Base-by-base conservation (phyloP, 495 filamentous ascomycete genomes). In the Hypoxylon crocopeplum region DNA sequence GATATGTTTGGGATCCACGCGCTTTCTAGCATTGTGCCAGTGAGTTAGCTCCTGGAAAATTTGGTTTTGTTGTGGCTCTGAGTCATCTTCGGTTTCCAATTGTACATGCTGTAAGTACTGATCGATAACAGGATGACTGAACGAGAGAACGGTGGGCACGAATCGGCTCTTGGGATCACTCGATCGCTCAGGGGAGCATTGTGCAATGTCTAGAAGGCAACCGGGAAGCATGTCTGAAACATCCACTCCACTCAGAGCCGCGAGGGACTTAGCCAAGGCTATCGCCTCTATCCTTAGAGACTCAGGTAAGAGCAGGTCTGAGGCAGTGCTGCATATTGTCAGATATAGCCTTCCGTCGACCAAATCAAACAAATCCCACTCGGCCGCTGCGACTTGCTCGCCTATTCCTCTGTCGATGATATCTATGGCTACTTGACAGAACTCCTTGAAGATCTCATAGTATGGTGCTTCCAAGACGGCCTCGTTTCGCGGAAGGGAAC, bases 291-390 rank as follows among this genome's bases (percentile, higher is more conserved):
- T 12, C 5, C 59, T 21, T 4, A 75, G 48, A 4, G 48, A 20
- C 5, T 49, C 11, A 7, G 54, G 67, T 44, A 68, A 5, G 15
- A 68, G 57, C 12, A 32, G 17, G 1, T 13, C n/a, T n/a, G 33
- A 40, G 27, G 64, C 24, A n/a, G n/a, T 25, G 10, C 15, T 27
- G 21, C 55, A 30, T 27, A 63, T 38, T 2, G 34, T 44, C 16
- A 53, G 29, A 48, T 88, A 81, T 1, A 90, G 59, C 34, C 84
- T 75, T 13, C 88, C 88, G 62, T 91, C 88, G n/a, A 90, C 48
- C 7, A 86, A 66, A 64, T 91, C 88, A 16, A 73, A 77, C 0
- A 85, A 57, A 59, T 89, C 82, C 62, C 77, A 83, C 20, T 39
- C 36, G 30, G 61, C 7, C 6, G 39, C 19, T 5, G 22, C 10